Evolutionary conservation across 2,329 filamentous ascomycete species (phyloP), one percentile per base, ranked within the genome.

Genomic region (Cadophora luteo-olivacea): DNA sequence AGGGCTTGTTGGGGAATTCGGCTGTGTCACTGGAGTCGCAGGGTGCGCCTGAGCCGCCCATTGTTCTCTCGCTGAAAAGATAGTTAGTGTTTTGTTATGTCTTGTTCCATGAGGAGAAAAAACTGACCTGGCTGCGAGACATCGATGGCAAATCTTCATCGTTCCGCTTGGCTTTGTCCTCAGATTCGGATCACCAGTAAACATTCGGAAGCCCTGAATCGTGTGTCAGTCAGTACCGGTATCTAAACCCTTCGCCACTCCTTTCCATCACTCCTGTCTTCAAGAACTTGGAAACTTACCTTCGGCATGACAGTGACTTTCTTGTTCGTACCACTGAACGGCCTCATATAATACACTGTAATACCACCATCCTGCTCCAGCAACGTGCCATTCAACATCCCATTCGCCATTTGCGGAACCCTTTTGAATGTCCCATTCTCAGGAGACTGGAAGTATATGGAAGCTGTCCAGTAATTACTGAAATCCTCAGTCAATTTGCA

Each of bases 191-290:
- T 88, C 82, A 49, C 89, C 90, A 3, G 88, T 86, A 49, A 91
- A 68, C 88, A 92, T 91, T 64, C 88, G 86, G 73, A 92, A 88
- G 62, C 84, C 87, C 38, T 83, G 77, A 0, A 4, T 19, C 11
- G 29, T 29, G 29, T 29, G 16, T 45, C 41, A 45, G 16, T 45
- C 41, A 45, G 41, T 14, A 45, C 14, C 12, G 12, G 1, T 45
- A 16, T 16, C 11, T 16, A 19, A 11, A 16, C 16, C 4, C 6
- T 2, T 5, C 41, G 2, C 41, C 7, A 16, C 16, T 19, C 19
- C 41, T 2, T 16, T 16, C 12, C 41, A 2, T 6, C 41, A 16
- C 19, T 19, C 41, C 41, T 2, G 2, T 38, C 36, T 38, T 38
- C 8, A 16, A 19, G 2, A 45, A 5, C 16, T 5, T 16, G 88